Evolutionary conservation across 257 asterid genomes (phyloP).

Genomic region (Jasminum sambac): DNA sequence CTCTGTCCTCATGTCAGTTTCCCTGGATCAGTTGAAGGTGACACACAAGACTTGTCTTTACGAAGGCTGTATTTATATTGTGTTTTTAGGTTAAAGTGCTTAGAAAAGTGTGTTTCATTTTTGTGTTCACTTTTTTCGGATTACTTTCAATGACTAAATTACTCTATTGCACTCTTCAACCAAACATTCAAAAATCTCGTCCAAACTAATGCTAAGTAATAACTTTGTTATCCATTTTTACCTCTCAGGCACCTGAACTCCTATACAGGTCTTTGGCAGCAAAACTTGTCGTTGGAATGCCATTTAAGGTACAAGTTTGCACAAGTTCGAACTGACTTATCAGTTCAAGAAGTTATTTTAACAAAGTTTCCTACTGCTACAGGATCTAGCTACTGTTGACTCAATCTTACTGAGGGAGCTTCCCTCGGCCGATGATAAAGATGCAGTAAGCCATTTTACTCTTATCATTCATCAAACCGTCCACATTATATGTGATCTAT

Average conservation of each 20-base stretch:
- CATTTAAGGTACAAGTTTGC: slow-evolving; percentile 65
- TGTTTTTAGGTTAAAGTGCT: slow-evolving; percentile 9
- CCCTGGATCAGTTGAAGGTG: slow-evolving; percentile 95
- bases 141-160: too few species aligned
- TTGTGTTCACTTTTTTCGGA: neutral
- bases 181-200: too few species aligned
- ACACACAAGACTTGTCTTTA: slow-evolving; percentile 13
- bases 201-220: too few species aligned
- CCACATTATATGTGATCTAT: neutral
- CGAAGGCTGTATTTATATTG: neutral
- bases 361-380: slow-evolving; percentile 23
- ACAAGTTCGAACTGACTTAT: slow-evolving; percentile 25
- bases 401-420: slow-evolving; percentile 90
- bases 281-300: slow-evolving; percentile 92
- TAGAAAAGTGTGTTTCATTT: neutral
- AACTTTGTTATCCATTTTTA: slow-evolving; percentile 6
- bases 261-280: slow-evolving; percentile 86
- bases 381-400: slow-evolving; percentile 99
- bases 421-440: slow-evolving; percentile 77
- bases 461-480: slow-evolving; percentile 7
- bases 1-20: slow-evolving; percentile 90
- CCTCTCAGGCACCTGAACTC: slow-evolving; percentile 78
- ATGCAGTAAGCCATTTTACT: slow-evolving; percentile 61
- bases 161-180: too few species aligned
- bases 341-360: slow-evolving; percentile 15